A percentile compares a stretch with the other conserved stretches of the same genome.
phyloP scores from a whole-genome alignment of 2,329 filamentous ascomycete species.

The Hypocreales sp. region DNA sequence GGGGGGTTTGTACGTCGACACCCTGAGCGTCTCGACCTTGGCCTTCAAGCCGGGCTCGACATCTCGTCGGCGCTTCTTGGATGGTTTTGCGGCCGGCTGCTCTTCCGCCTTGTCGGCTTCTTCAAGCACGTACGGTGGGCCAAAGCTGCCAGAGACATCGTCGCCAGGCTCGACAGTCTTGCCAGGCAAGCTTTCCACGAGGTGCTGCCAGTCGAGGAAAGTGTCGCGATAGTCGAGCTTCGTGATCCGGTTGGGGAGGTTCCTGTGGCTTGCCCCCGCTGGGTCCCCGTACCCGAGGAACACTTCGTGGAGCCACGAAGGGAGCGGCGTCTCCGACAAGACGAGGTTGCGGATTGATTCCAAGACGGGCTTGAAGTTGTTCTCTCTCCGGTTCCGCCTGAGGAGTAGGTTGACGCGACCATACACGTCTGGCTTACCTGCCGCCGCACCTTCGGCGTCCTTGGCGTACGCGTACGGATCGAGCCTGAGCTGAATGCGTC shows the following conservation, averaged over 20 bases:
- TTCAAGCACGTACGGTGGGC: slow-evolving; percentile 77
- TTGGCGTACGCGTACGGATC: slow-evolving; percentile 64
- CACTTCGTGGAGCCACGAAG: slow-evolving; percentile 88
- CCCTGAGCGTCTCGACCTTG: slow-evolving; percentile 54
- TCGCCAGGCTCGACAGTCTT: slow-evolving; percentile 70
- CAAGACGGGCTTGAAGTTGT: slow-evolving; percentile 90
- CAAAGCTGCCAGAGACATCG: slow-evolving; percentile 56
- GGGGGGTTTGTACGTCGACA: slow-evolving; percentile 78
- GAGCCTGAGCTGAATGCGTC: slow-evolving; percentile 65
- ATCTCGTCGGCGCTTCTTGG: slow-evolving; percentile 80
- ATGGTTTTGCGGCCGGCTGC: slow-evolving; percentile 38
- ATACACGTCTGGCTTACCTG: slow-evolving; percentile 66
- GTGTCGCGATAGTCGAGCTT: slow-evolving; percentile 86
- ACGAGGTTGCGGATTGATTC: slow-evolving; percentile 82
- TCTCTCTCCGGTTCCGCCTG: slow-evolving; percentile 72
- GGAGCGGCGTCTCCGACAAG: slow-evolving; percentile 70
- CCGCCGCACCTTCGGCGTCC: slow-evolving; percentile 51
- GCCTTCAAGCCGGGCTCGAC: slow-evolving; percentile 49
- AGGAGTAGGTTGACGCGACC: slow-evolving; percentile 74
- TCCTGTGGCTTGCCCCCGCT: slow-evolving; percentile 70
- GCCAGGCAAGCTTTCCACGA: slow-evolving; percentile 78
- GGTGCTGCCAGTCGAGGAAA: slow-evolving; percentile 88
- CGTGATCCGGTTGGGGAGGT: slow-evolving; percentile 60
- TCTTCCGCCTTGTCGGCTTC: slow-evolving; percentile 38
- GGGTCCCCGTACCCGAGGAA: slow-evolving; percentile 97